A percentile compares a stretch with the other conserved stretches of the same genome.
Conservation (phyloP, 305 asterid species). For the Fraxinus albicans region DNA sequence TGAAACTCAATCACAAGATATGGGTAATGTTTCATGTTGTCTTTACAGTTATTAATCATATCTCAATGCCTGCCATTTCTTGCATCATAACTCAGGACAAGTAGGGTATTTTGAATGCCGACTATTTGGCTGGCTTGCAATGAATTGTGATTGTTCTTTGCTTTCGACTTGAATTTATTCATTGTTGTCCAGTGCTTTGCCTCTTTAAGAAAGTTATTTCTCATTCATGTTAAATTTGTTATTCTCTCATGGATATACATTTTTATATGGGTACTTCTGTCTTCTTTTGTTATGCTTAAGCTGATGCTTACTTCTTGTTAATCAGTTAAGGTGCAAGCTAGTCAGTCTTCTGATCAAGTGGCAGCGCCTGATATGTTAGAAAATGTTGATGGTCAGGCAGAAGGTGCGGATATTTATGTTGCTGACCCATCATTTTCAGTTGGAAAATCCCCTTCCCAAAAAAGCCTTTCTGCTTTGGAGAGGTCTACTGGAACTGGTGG, state of each 20-base stretch:
- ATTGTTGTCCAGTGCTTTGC: neutral
- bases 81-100: neutral
- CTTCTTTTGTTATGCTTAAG: conserved; percentile 15
- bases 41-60: neutral
- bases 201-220: neutral
- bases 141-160: conserved; percentile 4
- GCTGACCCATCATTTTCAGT: conserved; percentile 69
- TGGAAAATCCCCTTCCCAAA: conserved; percentile 79
- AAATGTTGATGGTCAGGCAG: conserved; percentile 41
- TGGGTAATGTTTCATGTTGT: conserved; percentile 23
- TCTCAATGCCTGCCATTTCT: neutral
- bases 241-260: neutral
- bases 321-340: conserved; percentile 45
- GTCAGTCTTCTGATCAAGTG: conserved; percentile 38
- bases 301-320: conserved; percentile 20
- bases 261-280: neutral
- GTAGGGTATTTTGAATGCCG: neutral
- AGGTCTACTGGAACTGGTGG: conserved; percentile 68
- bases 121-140: conserved; percentile 4
- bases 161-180: neutral
- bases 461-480: conserved; percentile 51
- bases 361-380: conserved; percentile 36
- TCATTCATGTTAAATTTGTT: neutral
- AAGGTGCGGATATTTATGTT: conserved; percentile 48
- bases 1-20: conserved; percentile 36